These are phyloP conservation scores for Leccinum obscurum DNA, from an alignment of 768 basidiomycete genomes.

Conservation along the genomic window DNA sequence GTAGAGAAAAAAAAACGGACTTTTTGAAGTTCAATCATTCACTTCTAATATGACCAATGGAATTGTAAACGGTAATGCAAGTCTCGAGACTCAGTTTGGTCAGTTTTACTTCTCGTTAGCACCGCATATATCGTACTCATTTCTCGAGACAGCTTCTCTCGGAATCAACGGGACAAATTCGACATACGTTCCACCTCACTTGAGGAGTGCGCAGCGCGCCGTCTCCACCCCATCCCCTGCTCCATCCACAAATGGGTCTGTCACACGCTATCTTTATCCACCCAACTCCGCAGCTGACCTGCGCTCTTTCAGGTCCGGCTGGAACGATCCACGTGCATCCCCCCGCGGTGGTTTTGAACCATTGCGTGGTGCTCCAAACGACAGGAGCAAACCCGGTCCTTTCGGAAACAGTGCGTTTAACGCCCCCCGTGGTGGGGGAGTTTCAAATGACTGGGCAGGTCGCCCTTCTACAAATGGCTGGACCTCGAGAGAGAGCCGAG, in stretches of 20 bases:
- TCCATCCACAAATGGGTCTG: slow-evolving; percentile 53
- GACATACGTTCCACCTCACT: slow-evolving; percentile 86
- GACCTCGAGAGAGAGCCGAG: slow-evolving; percentile 34
- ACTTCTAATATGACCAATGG: slow-evolving; percentile 84
- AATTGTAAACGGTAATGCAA: slow-evolving; percentile 75
- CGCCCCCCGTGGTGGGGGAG: slow-evolving; percentile 34
- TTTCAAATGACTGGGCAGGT: slow-evolving; percentile 42
- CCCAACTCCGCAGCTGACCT: slow-evolving; percentile 16
- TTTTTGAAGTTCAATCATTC: slow-evolving; percentile 31
- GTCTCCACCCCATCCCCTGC: slow-evolving; percentile 48
- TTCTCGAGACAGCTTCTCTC: slow-evolving; percentile 57
- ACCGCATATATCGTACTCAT: slow-evolving; percentile 1
- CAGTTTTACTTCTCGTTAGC: slow-evolving; percentile 26
- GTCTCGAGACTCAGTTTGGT: slow-evolving; percentile 78
- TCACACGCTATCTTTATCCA: slow-evolving; percentile 15
- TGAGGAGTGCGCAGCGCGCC: slow-evolving; percentile 86
- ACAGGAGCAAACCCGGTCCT: slow-evolving; percentile 38
- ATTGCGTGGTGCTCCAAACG: slow-evolving; percentile 42
- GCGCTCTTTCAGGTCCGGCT: slow-evolving; percentile 54
- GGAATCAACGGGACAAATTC: slow-evolving; percentile 68
- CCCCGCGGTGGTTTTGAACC: slow-evolving; percentile 51
- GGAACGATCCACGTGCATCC: slow-evolving; percentile 73
- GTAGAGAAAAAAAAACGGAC: slow-evolving; percentile 28
- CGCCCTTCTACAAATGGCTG: slow-evolving; percentile 40
- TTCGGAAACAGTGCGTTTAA: slow-evolving; percentile 41